Evolutionary conservation across 1,284 basidiomycete genomes (phyloP), one percentile per base, ranked within the genome.

Genomic region (Irpex sp.): DNA sequence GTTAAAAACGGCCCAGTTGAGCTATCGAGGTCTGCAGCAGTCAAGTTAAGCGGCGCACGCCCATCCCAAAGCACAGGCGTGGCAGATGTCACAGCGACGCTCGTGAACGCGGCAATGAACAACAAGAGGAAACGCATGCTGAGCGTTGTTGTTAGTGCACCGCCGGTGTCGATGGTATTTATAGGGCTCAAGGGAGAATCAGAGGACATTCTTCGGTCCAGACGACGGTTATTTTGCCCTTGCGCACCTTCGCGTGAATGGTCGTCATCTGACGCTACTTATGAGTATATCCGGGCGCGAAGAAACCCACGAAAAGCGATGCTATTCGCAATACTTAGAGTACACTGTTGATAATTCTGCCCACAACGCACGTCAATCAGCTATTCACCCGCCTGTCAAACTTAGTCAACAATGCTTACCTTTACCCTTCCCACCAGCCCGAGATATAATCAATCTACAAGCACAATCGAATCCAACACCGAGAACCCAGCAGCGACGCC

Each of bases 401-500:
- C 39, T 43, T 43, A 43, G 11, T 43, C 39, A 15, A 11, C 39
- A 4, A 43, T 15, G 39, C 39, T 56, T 33, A 37, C 54, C 13
- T 37, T 33, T 21, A 56, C 21, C 17, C 13, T 13, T 17, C 51
- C 17, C 51, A 26, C 26, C 39, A 15, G 39, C 39, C 15, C 8
- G 8, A 15, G 39, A 43, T 43, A 11, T 43, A 15, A 58, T 66
- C 63, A 76, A 60, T 88, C 83, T 11, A 95, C 83, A 54, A 97
- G 78, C 9, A 95, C 73, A 36, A 94, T 73, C 1, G 91, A 92
- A 72, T 97, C 95, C 61, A 97, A 77, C 2, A 96, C 94, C 5
- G 88, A 93, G 75, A 92, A 94, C 35, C 97, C 95, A 60, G 94
- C 92, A 0, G 95, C 95, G 5, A 98, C 93, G 4, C 96, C 95